Percentiles rank a stretch among this genome's conserved stretches.
phyloP scores from a whole-genome alignment of 495 filamentous ascomycete genomes.

The Penicillium verhagenii region DNA sequence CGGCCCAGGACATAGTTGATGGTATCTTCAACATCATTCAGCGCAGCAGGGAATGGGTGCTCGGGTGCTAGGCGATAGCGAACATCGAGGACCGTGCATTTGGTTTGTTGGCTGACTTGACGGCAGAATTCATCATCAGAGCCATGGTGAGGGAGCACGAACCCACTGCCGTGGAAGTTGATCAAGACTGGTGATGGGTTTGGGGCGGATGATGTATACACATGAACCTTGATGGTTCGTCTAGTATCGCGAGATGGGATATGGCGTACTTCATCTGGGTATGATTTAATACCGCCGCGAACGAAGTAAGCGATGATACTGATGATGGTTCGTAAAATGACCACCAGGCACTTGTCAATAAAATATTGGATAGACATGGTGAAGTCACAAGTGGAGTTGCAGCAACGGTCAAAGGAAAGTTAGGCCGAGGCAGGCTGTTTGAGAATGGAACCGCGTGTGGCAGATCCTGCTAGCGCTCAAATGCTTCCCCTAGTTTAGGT shows the following conservation, averaged over 20 bases:
- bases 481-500: neutral
- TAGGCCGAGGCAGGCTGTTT: conserved; percentile 11
- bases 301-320: neutral
- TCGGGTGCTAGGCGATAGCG: conserved; percentile 80
- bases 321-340: conserved; percentile 19
- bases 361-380: conserved; percentile 24
- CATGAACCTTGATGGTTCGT: conserved; percentile 45
- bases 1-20: conserved; percentile 34
- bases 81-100: conserved; percentile 50
- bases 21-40: conserved; percentile 63
- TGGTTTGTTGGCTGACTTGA: conserved; percentile 31
- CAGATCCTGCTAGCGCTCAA: neutral
- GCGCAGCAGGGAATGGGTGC: conserved; percentile 69
- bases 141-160: conserved; percentile 42
- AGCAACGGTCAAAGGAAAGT: neutral
- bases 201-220: conserved; percentile 33
- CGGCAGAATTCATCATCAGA: conserved; percentile 44
- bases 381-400: neutral
- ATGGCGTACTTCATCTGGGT: conserved; percentile 35
- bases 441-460: conserved; percentile 8
- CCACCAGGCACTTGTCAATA: conserved; percentile 25
- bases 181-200: conserved; percentile 40
- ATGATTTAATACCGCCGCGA: neutral
- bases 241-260: conserved; percentile 43
- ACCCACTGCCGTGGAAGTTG: conserved; percentile 48